A percentile compares a stretch with the other conserved stretches of the same genome.
Conservation (phyloP, 148 eudicot genomes). For the Cornus florida region DNA sequence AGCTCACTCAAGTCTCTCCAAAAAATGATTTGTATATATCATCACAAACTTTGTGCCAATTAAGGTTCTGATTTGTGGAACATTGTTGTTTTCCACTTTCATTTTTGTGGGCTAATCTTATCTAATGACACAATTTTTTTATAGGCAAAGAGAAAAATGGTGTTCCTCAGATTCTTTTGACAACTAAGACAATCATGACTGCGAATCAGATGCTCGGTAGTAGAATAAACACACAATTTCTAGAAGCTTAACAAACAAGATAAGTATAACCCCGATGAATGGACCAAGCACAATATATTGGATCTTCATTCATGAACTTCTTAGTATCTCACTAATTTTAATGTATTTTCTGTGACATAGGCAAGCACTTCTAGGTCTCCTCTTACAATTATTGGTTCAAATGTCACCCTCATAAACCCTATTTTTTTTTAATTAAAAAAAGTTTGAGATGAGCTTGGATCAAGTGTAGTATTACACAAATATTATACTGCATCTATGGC, state of each 20-base stretch:
- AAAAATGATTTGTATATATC: neutral
- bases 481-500: no score
- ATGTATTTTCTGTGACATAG: neutral
- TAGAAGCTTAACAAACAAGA: neutral
- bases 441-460: no score
- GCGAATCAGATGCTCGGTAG: neutral
- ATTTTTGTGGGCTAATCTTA: neutral
- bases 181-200: neutral
- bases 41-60: neutral
- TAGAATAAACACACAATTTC: neutral
- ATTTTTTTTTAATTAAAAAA: no score
- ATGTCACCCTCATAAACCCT: neutral
- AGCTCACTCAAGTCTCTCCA: neutral
- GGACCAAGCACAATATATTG: neutral
- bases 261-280: neutral
- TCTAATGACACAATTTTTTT: neutral
- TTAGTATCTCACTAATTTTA: neutral
- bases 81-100: neutral
- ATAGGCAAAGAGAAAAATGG: neutral
- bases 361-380: neutral
- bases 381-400: neutral
- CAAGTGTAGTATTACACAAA: no score
- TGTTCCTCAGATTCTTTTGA: neutral
- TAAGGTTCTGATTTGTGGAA: constrained; percentile 3
- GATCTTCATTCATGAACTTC: neutral